Evolutionary conservation across 2,329 filamentous ascomycete species (phyloP).

Genomic region (Colletotrichum abscissum): DNA sequence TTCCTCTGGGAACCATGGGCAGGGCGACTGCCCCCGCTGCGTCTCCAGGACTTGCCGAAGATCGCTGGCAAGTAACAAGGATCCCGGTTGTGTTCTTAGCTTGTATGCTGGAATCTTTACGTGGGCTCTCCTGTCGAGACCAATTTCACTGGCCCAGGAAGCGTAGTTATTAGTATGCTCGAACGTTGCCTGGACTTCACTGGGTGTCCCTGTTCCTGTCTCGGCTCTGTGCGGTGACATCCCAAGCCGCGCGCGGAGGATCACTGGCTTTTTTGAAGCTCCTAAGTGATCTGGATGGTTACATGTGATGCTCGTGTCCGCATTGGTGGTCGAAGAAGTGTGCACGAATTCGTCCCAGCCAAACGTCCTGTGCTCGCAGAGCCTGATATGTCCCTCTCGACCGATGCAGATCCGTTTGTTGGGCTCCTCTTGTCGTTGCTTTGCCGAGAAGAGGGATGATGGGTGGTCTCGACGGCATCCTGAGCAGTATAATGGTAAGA

Average conservation of each 20-base stretch:
- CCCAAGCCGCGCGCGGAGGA: too few relatives aligned
- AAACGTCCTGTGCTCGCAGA: neutral
- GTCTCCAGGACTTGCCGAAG: neutral
- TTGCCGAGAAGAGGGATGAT: neutral
- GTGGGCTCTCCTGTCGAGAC: neutral
- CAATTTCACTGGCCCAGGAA: neutral
- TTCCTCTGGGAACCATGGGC: neutral
- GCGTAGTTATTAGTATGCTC: neutral
- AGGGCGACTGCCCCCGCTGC: neutral
- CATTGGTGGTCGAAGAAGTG: neutral
- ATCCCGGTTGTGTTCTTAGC: neutral
- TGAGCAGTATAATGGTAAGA: neutral
- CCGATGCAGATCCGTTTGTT: neutral
- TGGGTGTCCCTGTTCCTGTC: neutral
- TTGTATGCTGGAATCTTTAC: neutral
- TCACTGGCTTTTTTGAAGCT: neutral
- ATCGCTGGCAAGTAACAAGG: neutral
- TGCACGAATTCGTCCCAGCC: neutral
- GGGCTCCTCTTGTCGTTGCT: neutral
- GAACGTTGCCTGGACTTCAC: neutral
- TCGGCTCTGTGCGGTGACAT: too few relatives aligned
- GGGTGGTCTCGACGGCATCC: neutral
- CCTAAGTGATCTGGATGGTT: neutral
- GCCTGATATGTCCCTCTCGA: neutral
- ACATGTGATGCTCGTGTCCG: neutral